Base-by-base conservation (phyloP, 495 filamentous ascomycete species). In the Aspergillus carlsbadensis region DNA sequence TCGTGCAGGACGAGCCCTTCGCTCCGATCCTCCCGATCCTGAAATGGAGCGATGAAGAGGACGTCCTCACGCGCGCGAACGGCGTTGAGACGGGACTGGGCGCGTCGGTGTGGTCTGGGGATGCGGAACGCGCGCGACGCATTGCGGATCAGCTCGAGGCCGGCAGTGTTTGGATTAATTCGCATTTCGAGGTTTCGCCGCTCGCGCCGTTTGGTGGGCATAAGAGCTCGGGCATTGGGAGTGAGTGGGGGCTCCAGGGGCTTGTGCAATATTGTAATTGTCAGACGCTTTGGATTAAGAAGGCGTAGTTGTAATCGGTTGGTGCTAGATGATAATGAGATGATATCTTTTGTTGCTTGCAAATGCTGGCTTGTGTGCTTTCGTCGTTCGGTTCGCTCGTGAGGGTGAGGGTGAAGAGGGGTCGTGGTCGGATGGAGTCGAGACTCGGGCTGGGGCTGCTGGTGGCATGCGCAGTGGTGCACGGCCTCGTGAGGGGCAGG, bases 191-290 rank as follows among this genome's bases (percentile, higher is more conserved):
- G 56, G 68, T 75, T 0, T 71, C 65, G 13, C 79, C 80, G 17
- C 76, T 75, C 54, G 80, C 76, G 1, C 80, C 79, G 46, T 88
- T 88, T 62, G 78, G 72, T 14, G 87, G 86, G 14, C 79, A 83
- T 65, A 88, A 89, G 75, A 75, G 85, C 57, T 82, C 77, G 55
- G 87, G 87, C 1, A 80, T 87, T 54, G 86, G 86, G 3, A 80
- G 80, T 15, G 87, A 88, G 68, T 82, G 83, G 70, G 81, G 81
- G 2, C 69, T 74, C 53, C 75, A 78, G 50, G 86, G 86, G 2
- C 59, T 87, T 58, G 67, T 83, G 54, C 70, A 71, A n/a, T 88
- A 83, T 62, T 76, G 72, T 46, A 84, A 87, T 51, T 76, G 79
- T n/a, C 78, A 85, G 69, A 68, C 57, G 46, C 31, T 70, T 1